Conservation (phyloP, 1,284 basidiomycete genomes). For the Ceraceosorus guamensis region DNA sequence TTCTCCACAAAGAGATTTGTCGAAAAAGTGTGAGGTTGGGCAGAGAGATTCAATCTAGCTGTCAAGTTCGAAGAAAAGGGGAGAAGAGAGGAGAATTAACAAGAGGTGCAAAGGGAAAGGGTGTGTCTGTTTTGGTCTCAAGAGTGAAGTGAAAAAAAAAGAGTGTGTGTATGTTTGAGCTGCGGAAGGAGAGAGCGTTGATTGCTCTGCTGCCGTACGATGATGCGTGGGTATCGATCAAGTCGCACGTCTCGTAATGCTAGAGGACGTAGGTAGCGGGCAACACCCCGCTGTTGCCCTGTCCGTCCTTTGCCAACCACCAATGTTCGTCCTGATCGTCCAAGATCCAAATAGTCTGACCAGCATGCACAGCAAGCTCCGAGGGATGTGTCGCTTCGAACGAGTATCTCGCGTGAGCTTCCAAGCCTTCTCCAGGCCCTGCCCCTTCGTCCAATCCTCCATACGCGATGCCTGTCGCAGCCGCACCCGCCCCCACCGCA, state of each 20-base stretch:
- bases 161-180: not conserved
- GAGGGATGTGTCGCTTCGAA: conserved; percentile 40
- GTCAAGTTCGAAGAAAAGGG: not conserved
- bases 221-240: no score
- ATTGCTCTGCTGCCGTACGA: not conserved
- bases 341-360: conserved; percentile 35
- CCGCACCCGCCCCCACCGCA: conserved; percentile 7
- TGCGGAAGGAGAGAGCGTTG: not conserved
- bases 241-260: no score
- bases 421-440: conserved; percentile 25
- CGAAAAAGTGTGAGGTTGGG: no score
- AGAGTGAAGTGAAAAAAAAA: not conserved
- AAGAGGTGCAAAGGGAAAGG: not conserved
- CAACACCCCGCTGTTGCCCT: conserved; percentile 34
- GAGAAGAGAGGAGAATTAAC: not conserved
- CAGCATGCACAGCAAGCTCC: conserved; percentile 30
- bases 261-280: conserved; percentile 39
- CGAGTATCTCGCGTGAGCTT: conserved; percentile 38
- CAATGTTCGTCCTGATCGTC: conserved; percentile 39
- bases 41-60: no score
- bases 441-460: conserved; percentile 10
- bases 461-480: not conserved
- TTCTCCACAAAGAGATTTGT: no score
- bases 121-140: not conserved
- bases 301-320: conserved; percentile 35